A percentile compares a stretch with the other conserved stretches of the same genome.
These are phyloP conservation scores for Haematococcus sp. DNA, from an alignment of 139 green algal species.

Conservation along the genomic window DNA sequence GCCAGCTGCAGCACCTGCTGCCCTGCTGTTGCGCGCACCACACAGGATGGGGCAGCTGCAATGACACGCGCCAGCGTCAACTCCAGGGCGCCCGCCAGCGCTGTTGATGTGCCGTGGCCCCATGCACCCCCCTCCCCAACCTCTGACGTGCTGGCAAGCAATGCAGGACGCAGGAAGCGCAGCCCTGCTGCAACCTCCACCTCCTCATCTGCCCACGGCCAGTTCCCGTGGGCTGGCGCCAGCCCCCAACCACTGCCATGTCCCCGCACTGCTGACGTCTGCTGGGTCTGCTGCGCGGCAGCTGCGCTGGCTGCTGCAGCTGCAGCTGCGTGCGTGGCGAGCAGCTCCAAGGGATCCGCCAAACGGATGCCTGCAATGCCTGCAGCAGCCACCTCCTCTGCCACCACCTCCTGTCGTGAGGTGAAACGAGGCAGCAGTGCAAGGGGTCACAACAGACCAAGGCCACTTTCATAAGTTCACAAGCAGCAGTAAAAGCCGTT, in stretches of 20 bases:
- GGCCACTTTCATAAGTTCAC: too few relatives aligned
- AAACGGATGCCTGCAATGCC: slow-evolving; percentile 5
- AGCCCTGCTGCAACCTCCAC: too few relatives aligned
- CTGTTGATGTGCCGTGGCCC: too few relatives aligned
- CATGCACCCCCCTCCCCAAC: too few relatives aligned
- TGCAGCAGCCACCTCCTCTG: slow-evolving; percentile 14
- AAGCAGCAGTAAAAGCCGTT: not conserved
- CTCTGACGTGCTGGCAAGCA: too few relatives aligned
- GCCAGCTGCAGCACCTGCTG: slow-evolving; percentile 3
- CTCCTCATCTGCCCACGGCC: too few relatives aligned
- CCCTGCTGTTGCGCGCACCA: not conserved
- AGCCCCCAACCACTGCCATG: too few relatives aligned
- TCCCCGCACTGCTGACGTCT: too few relatives aligned
- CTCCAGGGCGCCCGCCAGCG: not conserved
- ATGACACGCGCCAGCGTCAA: not conserved
- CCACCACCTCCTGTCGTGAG: slow-evolving; percentile 13
- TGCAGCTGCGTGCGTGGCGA: too few relatives aligned
- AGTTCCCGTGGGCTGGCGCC: too few relatives aligned
- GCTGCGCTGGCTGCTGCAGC: not conserved
- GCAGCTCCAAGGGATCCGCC: not conserved
- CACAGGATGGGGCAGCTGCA: not conserved
- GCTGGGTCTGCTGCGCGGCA: not conserved
- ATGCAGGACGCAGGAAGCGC: too few relatives aligned
- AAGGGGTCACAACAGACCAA: too few relatives aligned
- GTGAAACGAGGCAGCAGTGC: not conserved